Evolutionary conservation across 305 asterid genomes (phyloP), one percentile per base, ranked within the genome.

Genomic region (Solanum chacoense): DNA sequence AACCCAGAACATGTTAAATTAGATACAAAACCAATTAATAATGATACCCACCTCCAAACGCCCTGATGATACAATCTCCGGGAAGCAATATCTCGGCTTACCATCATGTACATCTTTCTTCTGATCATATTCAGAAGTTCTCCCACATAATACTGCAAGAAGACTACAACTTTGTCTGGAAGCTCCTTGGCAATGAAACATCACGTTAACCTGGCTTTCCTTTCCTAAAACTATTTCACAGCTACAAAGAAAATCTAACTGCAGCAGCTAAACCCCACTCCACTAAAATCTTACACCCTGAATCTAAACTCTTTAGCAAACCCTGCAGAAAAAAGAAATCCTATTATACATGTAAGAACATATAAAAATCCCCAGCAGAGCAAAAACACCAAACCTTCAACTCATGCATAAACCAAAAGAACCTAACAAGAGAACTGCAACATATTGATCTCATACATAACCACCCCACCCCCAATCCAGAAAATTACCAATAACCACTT

Each of bases 141-240:
- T 94, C 71, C 94, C 92, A 83, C 94, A 94, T 87, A 92, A 88
- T 67, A 96, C 96, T 6, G 94, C 96, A 42, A 97, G 99, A 88
- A 97, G 94, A 93, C 91, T 94, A 94, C 99, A 96, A 88, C 92
- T 92, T 88, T 93, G 94, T 87, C 94, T 97, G 92, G 94, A 90
- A 90, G 96, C 90, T 90, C 98, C 99, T 93, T 94, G 98, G 88
- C 94, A 89, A 88, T 95, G 96, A 92, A 94, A 96, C 99, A 98
- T 96, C 90, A 91, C 93, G 93, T 85, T 72, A 90, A 59, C 81
- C 89, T 42, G 72, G 73, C 88, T 76, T 84, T 80, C 81, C 88
- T 86, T 89, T 83, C 42, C 90, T 88, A 91, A 87, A 35, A 83
- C 73, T 31, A 84, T 22, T 72, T 31, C 89, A 89, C 85, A 67